Evolutionary conservation across 192 early-diverging fungal species (phyloP).

Genomic region (Rhizophlyctis rosea): DNA sequence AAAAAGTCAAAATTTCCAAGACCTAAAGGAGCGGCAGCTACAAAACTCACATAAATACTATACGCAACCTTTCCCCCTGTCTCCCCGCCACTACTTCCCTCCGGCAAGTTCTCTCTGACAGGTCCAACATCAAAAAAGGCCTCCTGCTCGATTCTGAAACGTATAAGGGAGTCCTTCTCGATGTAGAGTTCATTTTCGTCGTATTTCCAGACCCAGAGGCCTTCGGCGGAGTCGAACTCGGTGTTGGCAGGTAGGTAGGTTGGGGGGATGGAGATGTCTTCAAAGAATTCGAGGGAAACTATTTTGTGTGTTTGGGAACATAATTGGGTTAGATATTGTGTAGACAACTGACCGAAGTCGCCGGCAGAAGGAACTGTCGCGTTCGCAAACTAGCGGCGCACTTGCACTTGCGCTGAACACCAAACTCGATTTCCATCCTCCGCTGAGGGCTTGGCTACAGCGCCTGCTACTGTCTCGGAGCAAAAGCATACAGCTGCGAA

Average conservation of each 20-base stretch:
- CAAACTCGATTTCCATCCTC: no score
- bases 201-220: slow-evolving; percentile 86
- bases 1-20: no score
- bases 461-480: no score
- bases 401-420: slow-evolving; percentile 1
- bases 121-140: slow-evolving; percentile 75
- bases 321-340: slow-evolving; percentile 17
- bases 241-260: slow-evolving; percentile 58
- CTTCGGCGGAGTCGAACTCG: slow-evolving; percentile 64
- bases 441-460: no score
- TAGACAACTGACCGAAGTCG: slow-evolving; percentile 1
- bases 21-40: no score
- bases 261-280: slow-evolving; percentile 81
- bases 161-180: slow-evolving; percentile 73
- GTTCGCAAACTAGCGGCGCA: not conserved
- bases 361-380: not conserved
- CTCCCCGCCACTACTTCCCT: no score
- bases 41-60: no score
- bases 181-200: slow-evolving; percentile 68
- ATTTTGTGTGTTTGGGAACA: no score
- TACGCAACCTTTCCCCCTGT: no score
- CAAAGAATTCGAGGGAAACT: slow-evolving; percentile 87
- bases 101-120: slow-evolving; percentile 14
- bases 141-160: slow-evolving; percentile 73
- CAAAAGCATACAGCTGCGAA: no score